These are phyloP conservation scores for Parasitella parasitica DNA, from an alignment of 371 early-diverging fungal species.

Conservation along the genomic window DNA sequence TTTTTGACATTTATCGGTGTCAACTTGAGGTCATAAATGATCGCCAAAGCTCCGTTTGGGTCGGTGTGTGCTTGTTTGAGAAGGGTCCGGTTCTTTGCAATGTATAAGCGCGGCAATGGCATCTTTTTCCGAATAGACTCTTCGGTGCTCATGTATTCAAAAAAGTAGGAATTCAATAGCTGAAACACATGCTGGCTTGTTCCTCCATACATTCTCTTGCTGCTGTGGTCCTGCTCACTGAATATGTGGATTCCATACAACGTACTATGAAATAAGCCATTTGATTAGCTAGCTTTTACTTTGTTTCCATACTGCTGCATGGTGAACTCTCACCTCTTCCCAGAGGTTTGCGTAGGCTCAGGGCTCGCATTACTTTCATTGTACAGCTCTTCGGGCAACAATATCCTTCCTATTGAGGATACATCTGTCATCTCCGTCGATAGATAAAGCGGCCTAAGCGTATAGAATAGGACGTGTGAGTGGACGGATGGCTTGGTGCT, in stretches of 20 bases:
- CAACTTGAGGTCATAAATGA: conserved; percentile 26
- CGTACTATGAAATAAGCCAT: conserved; percentile 1
- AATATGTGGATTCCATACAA: conserved; percentile 37
- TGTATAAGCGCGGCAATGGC: conserved; percentile 44
- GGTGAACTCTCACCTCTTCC: background rate
- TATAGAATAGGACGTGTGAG: too few relatives aligned
- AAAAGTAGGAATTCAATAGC: conserved; percentile 33
- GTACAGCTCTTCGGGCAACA: conserved; percentile 1
- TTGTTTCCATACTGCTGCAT: too few relatives aligned
- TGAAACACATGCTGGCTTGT: conserved; percentile 34
- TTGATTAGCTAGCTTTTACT: too few relatives aligned
- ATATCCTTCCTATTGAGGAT: background rate
- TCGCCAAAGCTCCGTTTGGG: conserved; percentile 27
- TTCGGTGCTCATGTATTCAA: conserved; percentile 16
- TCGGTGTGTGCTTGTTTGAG: conserved; percentile 31
- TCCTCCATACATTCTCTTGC: conserved; percentile 30
- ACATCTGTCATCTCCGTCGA: conserved; percentile 2
- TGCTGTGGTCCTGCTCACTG: conserved; percentile 18
- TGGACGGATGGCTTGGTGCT: too few relatives aligned
- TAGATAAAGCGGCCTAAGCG: conserved; percentile 6
- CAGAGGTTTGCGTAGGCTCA: background rate
- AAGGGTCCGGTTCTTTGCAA: conserved; percentile 44
- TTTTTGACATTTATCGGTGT: background rate
- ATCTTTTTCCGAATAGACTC: background rate
- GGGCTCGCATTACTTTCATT: background rate